Evolutionary conservation across 2,329 filamentous ascomycete genomes (phyloP), one percentile per base, ranked within the genome.

Genomic region (Chaetomium strumarium): DNA sequence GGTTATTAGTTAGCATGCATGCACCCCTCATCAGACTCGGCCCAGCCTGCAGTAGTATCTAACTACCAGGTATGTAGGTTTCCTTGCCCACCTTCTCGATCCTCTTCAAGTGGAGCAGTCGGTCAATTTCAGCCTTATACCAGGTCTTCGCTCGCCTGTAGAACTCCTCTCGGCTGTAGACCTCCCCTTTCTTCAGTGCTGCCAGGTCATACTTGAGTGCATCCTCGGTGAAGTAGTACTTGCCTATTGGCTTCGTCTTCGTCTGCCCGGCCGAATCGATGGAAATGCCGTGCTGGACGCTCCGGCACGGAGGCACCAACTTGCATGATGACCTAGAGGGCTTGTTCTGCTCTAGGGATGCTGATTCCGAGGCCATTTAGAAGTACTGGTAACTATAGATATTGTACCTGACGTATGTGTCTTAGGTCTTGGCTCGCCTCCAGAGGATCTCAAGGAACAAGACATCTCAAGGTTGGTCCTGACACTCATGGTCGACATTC

Each of bases 121-220:
- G 56, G 38, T 61, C 58, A n/a, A 61, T 55, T 44, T 62, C 60
- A 41, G 59, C 59, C 46, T 60, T 62, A 52, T 60, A 63, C 61
- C 61, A 63, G 7, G 59, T 51, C 34, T 50, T 57, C 2, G 53
- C 59, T 1, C 60, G 51, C 12, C 44, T 48, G 40, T 57, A 57
- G 42, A 63, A 63, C 24, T 62, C 60, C 1, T 51, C 31, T 16
- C 30, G 33, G 8, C 20, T n/a, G 45, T 62, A 61, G 11, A 59
- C 13, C 1, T 55, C 51, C 6, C 58, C 54, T 24, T 14, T 53
- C 24, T 47, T 55, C 2, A 62, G 53, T n/a, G 61, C 57, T 0
- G 13, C 29, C 4, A 59, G 38, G 41, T 62, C 60, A 29, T 59
- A 55, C 7, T 51, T 49, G 4, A 59, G 55, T 0, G 51, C 54